phyloP scores from a whole-genome alignment of 2,329 filamentous ascomycete species.

The Aspergillus caelatus region DNA sequence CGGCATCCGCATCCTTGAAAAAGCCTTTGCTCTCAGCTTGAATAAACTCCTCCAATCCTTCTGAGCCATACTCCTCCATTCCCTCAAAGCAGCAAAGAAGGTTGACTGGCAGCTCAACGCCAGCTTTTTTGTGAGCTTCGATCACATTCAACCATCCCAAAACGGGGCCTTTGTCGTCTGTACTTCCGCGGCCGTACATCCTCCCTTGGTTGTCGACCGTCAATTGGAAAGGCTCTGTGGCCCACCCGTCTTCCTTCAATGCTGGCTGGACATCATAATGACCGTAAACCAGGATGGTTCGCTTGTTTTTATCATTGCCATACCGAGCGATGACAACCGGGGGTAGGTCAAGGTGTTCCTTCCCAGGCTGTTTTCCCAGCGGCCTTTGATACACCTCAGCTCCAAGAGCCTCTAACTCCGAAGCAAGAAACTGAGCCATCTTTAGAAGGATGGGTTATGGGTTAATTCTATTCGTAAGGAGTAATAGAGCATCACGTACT shows the following conservation, averaged over 20 bases:
- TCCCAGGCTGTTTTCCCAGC: slow-evolving; percentile 88
- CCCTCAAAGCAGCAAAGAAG: slow-evolving; percentile 99
- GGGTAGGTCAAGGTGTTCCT: slow-evolving; percentile 86
- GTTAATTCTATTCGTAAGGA: not conserved
- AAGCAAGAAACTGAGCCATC: slow-evolving; percentile 91
- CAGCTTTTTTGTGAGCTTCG: slow-evolving; percentile 93
- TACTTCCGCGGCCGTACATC: slow-evolving; percentile 95
- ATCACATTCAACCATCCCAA: slow-evolving; percentile 98
- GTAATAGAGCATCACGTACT: slow-evolving; percentile 41
- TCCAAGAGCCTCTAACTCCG: slow-evolving; percentile 79
- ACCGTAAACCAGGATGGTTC: slow-evolving; percentile 93
- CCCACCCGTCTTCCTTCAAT: slow-evolving; percentile 90
- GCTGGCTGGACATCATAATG: slow-evolving; percentile 99
- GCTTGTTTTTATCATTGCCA: slow-evolving; percentile 87
- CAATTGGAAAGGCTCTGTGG: slow-evolving; percentile 89
- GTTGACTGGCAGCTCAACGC: slow-evolving; percentile 94
- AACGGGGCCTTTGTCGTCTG: slow-evolving; percentile 97
- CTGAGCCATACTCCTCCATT: slow-evolving; percentile 98
- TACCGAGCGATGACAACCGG: slow-evolving; percentile 92
- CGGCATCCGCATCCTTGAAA: slow-evolving; percentile 93
- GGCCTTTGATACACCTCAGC: slow-evolving; percentile 84
- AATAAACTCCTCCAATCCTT: slow-evolving; percentile 95
- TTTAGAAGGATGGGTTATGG: slow-evolving; percentile 28
- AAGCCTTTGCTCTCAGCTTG: slow-evolving; percentile 86
- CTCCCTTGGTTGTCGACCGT: slow-evolving; percentile 85